Percentiles rank a stretch among this genome's conserved stretches.
Evolutionary conservation across 257 asterid genomes (phyloP).

Genomic region (Solanum piurae): DNA sequence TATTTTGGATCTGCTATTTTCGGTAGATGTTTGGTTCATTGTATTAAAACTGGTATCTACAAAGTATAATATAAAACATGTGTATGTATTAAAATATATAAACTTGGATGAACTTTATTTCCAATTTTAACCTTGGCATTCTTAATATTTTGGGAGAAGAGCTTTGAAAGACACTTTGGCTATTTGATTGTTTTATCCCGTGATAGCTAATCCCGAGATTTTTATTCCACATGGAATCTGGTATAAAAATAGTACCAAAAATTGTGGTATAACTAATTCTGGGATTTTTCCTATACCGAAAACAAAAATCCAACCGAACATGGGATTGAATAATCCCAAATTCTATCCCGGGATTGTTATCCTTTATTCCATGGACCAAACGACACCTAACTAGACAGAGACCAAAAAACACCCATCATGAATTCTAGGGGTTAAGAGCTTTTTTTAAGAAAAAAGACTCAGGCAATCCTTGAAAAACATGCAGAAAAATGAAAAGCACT

Average conservation of each 20-base stretch:
- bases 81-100: not conserved
- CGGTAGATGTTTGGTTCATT: not conserved
- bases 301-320: not conserved
- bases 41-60: not conserved
- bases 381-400: not conserved
- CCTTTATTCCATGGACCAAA: not conserved
- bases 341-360: not conserved
- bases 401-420: not conserved
- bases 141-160: not conserved
- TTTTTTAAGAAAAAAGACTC: not conserved
- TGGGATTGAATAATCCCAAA: not conserved
- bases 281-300: not conserved
- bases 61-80: not conserved
- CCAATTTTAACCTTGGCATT: not conserved
- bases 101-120: not conserved
- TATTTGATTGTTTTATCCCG: not conserved
- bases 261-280: not conserved
- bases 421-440: not conserved
- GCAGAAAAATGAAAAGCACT: not conserved
- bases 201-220: not conserved
- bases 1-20: not conserved
- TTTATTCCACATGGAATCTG: not conserved
- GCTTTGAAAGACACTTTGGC: not conserved
- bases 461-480: not conserved
- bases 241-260: not conserved